Base-by-base conservation (phyloP, 202 grass and related monocot species). In the Hordeum pubiflorum region DNA sequence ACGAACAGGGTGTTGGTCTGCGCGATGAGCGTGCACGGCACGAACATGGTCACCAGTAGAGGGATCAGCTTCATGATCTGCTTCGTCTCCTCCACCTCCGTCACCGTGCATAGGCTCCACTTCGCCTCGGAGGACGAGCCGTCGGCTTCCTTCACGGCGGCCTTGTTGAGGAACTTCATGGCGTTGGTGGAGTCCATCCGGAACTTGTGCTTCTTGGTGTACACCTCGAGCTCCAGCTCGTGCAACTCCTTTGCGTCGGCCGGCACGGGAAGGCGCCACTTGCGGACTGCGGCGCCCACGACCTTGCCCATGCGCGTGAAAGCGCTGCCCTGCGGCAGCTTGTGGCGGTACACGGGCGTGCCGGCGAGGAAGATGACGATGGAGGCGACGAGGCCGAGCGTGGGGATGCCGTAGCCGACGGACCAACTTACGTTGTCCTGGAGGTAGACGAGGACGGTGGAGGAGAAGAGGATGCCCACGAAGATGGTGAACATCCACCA, bases 21-120 rank as follows among this genome's bases (percentile, higher is more conserved):
- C 9, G 93, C 88, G 22, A 85, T 33, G 32, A 93, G 81, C 22
- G 79, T 85, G 81, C 81, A 93, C 13, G 86, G 90, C 52, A 97
- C 61, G 55, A 91, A 79, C 81, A 90, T 88, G 33, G 78, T 66
- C 36, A 21, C 32, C 2, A 97, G 83, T 37, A 97, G 13, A 37
- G 36, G 36, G 36, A 37, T 37, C 36, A 54, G 17, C 17, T 54
- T 54, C 50, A 54, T 1, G 10, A 91, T 91, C 82, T 91, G 86
- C 85, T 97, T 91, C 24, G 90, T 93, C 86, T 97, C 94, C 69
- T 91, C 87, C 10, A 93, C 91, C 40, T 97, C 14, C 4, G 87
- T 93, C 81, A 83, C 71, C 2, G 89, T 82, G 89, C 91, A 93
- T 2, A 54, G 50, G 6, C 50, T 54, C 50, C 50, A 54, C 31